These are phyloP conservation scores for Aspergillus versicolor DNA, from an alignment of 2,329 filamentous ascomycete species.

Conservation along the genomic window DNA sequence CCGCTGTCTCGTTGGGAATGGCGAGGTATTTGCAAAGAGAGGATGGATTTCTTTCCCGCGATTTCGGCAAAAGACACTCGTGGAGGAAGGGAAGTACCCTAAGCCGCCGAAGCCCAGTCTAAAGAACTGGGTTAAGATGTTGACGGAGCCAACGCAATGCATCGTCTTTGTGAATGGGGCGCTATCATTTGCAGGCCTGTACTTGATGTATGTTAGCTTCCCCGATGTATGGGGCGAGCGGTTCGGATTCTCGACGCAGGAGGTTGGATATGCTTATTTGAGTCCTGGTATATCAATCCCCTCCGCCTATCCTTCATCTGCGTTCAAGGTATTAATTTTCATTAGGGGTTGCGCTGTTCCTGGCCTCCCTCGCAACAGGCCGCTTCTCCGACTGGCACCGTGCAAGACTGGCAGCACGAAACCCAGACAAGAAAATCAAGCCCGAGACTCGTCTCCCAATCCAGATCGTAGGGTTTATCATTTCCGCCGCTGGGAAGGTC, in stretches of 20 bases:
- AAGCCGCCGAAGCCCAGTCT: slow-evolving; percentile 30
- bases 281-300: background rate
- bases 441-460: slow-evolving; percentile 42
- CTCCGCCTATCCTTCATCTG: no score
- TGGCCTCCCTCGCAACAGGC: slow-evolving; percentile 40
- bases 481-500: slow-evolving; percentile 37
- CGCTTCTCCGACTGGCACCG: slow-evolving; percentile 40
- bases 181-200: slow-evolving; percentile 12
- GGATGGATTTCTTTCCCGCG: slow-evolving; percentile 20
- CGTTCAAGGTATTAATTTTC: background rate
- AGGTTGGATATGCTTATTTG: background rate
- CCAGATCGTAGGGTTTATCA: slow-evolving; percentile 42
- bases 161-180: slow-evolving; percentile 36
- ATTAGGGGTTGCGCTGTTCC: slow-evolving; percentile 30
- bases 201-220: background rate
- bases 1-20: slow-evolving; percentile 47
- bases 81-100: slow-evolving; percentile 22
- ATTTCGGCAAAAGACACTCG: slow-evolving; percentile 21
- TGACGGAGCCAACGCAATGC: slow-evolving; percentile 34
- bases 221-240: background rate
- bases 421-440: slow-evolving; percentile 23
- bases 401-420: slow-evolving; percentile 22
- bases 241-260: background rate
- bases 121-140: slow-evolving; percentile 27
- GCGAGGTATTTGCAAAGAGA: slow-evolving; percentile 18